Evolutionary conservation across 2,329 filamentous ascomycete species (phyloP), one percentile per base, ranked within the genome.

Genomic region (Pseudohalonectria lignicola): DNA sequence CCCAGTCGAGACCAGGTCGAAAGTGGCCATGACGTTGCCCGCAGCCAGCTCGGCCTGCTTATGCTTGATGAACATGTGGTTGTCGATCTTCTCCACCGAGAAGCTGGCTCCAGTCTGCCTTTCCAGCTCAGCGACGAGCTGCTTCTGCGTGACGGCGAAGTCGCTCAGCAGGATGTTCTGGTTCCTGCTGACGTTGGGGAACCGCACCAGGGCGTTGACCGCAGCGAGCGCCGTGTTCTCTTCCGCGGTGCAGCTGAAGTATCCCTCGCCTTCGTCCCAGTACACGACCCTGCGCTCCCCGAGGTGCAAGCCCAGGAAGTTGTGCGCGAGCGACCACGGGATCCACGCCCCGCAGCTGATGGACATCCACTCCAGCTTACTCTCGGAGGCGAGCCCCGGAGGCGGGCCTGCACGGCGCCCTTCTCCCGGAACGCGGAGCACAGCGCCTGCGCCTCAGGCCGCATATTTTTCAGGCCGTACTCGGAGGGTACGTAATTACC

Each of bases 401-500:
- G 45, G 30, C 52, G 50, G 4, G 41, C 39, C 42, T 53, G 53
- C 7, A 57, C 34, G 7, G 45, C 49, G 29, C 53, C 52, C 42
- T 56, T 58, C 21, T 44, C 43, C 18, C 37, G 40, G 32, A 56
- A 56, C 16, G 51, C 45, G 7, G 37, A 5, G 34, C 44, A 50
- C 25, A 53, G 49, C 5, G 43, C 46, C 34, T 52, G 49, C 1
- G 50, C 45, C 11, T 53, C 49, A 8, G 48, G 36, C 6, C 42
- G 47, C 43, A 43, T 36, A 20, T 59, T 59, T 56, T 62, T 54
- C 5, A 57, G 56, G 5, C 53, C 54, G 37, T 67, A 77, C 46
- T 78, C 72, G 28, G 64, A 67, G 5, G 72, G 70, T 15, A 76
- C 55, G 53, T 73, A 73, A n/a, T n/a, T n/a, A n/a, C 15, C 70